phyloP scores from a whole-genome alignment of 192 early-diverging fungal genomes.

The Coemansia sp. region DNA sequence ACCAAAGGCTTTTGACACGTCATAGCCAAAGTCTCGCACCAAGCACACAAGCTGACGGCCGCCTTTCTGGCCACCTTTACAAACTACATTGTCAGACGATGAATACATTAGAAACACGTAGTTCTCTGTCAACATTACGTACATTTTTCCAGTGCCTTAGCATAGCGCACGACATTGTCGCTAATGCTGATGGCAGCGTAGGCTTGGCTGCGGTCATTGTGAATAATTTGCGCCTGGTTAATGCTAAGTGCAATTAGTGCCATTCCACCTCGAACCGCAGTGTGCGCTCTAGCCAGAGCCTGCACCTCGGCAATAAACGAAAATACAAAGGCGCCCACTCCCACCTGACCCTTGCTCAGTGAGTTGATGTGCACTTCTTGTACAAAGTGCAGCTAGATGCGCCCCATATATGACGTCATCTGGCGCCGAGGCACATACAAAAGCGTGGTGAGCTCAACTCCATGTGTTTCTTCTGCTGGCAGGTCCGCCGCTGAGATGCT shows the following conservation, averaged over 20 bases:
- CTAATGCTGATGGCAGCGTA: conserved; percentile 62
- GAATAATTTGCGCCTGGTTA: conserved; percentile 63
- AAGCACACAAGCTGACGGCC: background rate
- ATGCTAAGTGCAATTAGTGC: conserved; percentile 65
- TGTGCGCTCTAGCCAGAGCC: conserved; percentile 66
- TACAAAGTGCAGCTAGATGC: conserved; percentile 78
- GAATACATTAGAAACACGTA: background rate
- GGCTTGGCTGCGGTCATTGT: conserved; percentile 70
- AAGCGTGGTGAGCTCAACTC: conserved; percentile 68
- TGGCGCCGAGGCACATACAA: conserved; percentile 60
- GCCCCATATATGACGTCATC: conserved; percentile 62
- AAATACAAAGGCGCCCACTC: conserved; percentile 75
- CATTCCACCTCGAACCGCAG: conserved; percentile 69
- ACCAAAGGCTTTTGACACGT: background rate
- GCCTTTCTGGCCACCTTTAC: background rate
- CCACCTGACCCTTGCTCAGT: conserved; percentile 45
- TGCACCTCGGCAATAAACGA: conserved; percentile 66
- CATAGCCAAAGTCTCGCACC: background rate
- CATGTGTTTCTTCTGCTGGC: conserved; percentile 17
- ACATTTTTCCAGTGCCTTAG: background rate
- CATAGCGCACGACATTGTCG: conserved; percentile 17
- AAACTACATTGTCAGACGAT: background rate
- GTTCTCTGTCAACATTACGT: background rate
- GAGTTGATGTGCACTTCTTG: conserved; percentile 60
- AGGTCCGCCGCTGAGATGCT: background rate